These are phyloP conservation scores for Iberis pinnata DNA, from an alignment of 345 rosid species.

Conservation along the genomic window DNA sequence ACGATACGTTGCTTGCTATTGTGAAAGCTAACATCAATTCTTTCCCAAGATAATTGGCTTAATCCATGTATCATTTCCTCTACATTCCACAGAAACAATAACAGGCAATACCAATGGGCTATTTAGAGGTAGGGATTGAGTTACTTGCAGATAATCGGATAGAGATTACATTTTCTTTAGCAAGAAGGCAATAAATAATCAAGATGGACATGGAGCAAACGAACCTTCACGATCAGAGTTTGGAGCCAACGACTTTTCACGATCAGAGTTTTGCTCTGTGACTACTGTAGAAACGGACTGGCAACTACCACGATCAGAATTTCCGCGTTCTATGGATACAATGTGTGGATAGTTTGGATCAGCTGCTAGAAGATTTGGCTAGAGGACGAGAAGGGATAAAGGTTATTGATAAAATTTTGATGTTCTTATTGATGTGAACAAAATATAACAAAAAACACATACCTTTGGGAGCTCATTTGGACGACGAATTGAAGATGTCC, in stretches of 20 bases:
- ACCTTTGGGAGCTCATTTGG: constrained; percentile 85
- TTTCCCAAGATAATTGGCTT: constrained; percentile 74
- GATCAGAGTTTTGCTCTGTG: constrained; percentile 39
- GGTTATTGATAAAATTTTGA: constrained; percentile 19
- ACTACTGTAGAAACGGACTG: constrained; percentile 30
- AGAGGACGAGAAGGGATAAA: constrained; percentile 26
- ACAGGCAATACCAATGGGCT: not conserved
- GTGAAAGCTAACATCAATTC: constrained; percentile 86
- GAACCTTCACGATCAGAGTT: too few species aligned
- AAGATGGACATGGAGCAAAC: not conserved
- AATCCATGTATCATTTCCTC: constrained; percentile 88
- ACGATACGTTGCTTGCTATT: constrained; percentile 66
- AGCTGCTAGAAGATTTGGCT: constrained; percentile 57
- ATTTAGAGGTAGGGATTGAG: too few species aligned
- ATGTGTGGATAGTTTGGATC: constrained; percentile 81
- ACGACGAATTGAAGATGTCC: constrained; percentile 87
- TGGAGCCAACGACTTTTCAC: too few species aligned
- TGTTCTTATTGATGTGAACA: not conserved
- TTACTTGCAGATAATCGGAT: not conserved
- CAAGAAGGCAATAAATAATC: not conserved
- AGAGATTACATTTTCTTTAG: too few species aligned
- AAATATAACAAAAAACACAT: not conserved
- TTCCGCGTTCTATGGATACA: constrained; percentile 45
- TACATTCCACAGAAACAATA: constrained; percentile 27
- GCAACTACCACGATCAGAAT: constrained; percentile 15